Evolutionary conservation across 371 early-diverging fungal species (phyloP), one percentile per base, ranked within the genome.

Genomic region (Gilbertella persicaria): DNA sequence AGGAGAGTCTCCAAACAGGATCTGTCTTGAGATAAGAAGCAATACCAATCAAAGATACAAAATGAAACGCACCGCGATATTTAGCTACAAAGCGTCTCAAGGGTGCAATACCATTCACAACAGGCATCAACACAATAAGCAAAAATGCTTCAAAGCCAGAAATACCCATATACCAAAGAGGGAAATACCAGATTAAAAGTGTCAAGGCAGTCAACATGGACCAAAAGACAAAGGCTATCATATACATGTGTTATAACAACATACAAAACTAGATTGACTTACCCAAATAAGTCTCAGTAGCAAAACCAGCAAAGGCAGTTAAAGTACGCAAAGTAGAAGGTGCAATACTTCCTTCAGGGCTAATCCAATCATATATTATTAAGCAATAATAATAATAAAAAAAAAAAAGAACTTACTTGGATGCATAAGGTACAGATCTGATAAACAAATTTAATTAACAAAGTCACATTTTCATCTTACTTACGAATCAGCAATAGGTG

Each of bases 91-190:
- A 44, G 17, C 78, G 73, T 36, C 89, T 83, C 19, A 90, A 56
- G 1, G 75, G 69, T 2, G 66, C 67, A 50, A 88, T 75, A n/a
- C 84, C 86, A 16, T 89, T 77, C n/a, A 90, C 43, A 25, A 79
- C 59, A 4, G 89, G 86, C 25, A 78, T 49, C 20, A 82, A 40
- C 38, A 84, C 87, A 19, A 83, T 74, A 24, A 90, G 74, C 53
- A 92, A 66, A 42, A 85, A 84, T 2, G 83, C 86, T 60, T 92
- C 92, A 63, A 82, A 88, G 19, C 92, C 92, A 13, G 89, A 89
- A 52, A 90, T 78, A 10, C 92, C 92, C 91, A 92, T 90, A 67
- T 89, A 80, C 88, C 90, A 92, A 43, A 92, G 67, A 16, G 92
- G 92, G 60, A 92, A 92, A 60, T 78, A 78, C 92, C 92, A 92